Evolutionary conservation across 2,329 filamentous ascomycete genomes (phyloP).

Genomic region (Aspergillus sclerotialis): DNA sequence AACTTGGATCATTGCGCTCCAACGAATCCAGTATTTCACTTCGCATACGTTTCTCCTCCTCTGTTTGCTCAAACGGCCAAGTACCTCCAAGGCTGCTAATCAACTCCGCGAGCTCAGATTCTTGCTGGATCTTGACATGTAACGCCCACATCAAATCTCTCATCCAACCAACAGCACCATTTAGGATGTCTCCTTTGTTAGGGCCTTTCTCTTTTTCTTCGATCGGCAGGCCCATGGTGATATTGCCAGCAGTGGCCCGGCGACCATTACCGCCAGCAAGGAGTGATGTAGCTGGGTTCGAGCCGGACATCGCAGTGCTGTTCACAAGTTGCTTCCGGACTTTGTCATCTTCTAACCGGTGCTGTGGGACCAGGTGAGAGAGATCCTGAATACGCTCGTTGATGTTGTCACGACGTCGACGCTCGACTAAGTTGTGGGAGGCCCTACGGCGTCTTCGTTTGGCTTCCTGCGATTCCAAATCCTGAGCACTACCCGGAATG

Average conservation of each 20-base stretch:
- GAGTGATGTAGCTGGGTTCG: conserved; percentile 65
- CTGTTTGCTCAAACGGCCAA: conserved; percentile 74
- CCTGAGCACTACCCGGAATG: conserved; percentile 31
- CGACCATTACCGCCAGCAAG: conserved; percentile 78
- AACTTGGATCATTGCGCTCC: conserved; percentile 66
- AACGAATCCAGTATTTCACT: conserved; percentile 84
- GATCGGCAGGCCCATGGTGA: conserved; percentile 83
- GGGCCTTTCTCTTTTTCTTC: conserved; percentile 98
- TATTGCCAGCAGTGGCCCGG: conserved; percentile 72
- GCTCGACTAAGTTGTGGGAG: conserved; percentile 94
- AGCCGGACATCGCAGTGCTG: conserved; percentile 72
- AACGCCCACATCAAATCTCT: conserved; percentile 97
- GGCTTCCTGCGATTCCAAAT: conserved; percentile 77
- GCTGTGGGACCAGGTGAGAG: conserved; percentile 82
- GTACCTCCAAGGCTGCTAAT: conserved; percentile 65
- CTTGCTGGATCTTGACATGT: conserved; percentile 79
- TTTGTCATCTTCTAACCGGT: conserved; percentile 94
- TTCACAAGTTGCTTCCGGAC: conserved; percentile 91
- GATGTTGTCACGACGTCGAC: conserved; percentile 91
- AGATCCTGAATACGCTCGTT: conserved; percentile 97
- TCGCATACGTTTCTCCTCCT: conserved; percentile 94
- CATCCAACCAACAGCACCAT: conserved; percentile 94
- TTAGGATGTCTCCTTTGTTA: conserved; percentile 97
- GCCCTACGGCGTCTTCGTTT: conserved; percentile 87
- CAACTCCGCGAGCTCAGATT: conserved; percentile 74